These are phyloP conservation scores for Apiospora koreana DNA, from an alignment of 2,329 filamentous ascomycete genomes.

Conservation along the genomic window DNA sequence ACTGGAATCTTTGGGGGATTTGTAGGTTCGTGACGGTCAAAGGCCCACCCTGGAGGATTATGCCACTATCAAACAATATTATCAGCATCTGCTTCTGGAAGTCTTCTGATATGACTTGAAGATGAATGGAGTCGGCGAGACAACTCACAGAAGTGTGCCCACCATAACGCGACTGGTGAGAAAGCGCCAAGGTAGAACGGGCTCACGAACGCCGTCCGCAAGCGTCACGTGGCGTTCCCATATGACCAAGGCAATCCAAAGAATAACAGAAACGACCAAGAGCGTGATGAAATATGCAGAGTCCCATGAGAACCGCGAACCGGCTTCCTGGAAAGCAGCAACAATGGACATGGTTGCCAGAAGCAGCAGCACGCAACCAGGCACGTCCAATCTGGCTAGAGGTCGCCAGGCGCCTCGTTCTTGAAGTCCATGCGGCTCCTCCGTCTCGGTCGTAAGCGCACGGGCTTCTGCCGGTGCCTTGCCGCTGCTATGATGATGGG, in stretches of 20 bases:
- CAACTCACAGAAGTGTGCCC: neutral
- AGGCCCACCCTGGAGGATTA: neutral
- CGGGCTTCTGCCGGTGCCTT: too few relatives aligned
- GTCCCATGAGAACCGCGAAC: neutral
- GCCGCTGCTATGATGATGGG: neutral
- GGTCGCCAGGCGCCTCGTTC: neutral
- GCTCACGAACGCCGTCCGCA: neutral
- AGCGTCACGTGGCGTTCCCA: neutral
- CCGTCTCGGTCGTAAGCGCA: too few relatives aligned
- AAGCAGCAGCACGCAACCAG: constrained; percentile 12
- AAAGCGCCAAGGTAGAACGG: neutral
- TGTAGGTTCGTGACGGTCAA: neutral
- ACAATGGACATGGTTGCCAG: neutral
- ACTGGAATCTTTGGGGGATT: neutral
- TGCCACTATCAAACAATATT: too few relatives aligned
- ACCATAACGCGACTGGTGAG: neutral
- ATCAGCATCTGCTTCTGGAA: too few relatives aligned
- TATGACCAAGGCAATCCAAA: neutral
- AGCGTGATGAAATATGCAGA: neutral
- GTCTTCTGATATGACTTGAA: too few relatives aligned
- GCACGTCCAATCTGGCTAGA: constrained; percentile 10
- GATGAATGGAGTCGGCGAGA: neutral
- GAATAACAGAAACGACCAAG: neutral
- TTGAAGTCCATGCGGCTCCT: too few relatives aligned
- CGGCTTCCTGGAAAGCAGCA: constrained; percentile 9